Conservation (phyloP, 106 monocot genomes). For the Dactylorhiza incarnata region DNA sequence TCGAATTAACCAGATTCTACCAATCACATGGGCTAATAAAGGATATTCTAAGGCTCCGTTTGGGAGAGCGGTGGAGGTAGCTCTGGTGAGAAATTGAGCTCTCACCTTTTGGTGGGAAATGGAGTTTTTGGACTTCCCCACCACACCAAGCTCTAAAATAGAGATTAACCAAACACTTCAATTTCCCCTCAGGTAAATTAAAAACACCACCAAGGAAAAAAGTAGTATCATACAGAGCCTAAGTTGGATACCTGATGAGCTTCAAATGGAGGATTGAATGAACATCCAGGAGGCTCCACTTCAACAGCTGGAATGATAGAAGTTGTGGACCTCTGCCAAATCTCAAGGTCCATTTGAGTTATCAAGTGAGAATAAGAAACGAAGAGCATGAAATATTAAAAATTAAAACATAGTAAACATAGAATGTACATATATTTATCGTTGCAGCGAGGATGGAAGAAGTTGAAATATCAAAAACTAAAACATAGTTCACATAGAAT, state of each 20-base stretch:
- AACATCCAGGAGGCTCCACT: conserved; percentile 84
- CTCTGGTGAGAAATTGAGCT: too few species aligned
- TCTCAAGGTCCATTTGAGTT: not conserved
- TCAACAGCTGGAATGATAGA: conserved; percentile 85
- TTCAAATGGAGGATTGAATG: conserved; percentile 94
- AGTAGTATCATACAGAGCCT: not conserved
- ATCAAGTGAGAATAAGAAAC: not conserved
- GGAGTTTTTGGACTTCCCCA: too few species aligned
- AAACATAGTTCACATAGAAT: too few species aligned
- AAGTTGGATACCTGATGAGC: conserved; percentile 71
- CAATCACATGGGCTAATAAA: not conserved
- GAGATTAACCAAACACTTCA: too few species aligned
- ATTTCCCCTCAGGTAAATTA: too few species aligned
- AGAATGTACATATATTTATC: too few species aligned
- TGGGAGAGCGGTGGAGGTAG: too few species aligned
- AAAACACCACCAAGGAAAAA: too few species aligned
- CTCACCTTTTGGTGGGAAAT: too few species aligned
- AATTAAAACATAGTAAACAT: not conserved
- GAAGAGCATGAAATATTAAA: not conserved
- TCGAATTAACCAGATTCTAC: not conserved
- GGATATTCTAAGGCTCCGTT: not conserved
- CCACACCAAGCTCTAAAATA: too few species aligned
- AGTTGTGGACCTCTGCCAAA: conserved; percentile 30
- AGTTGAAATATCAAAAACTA: too few species aligned
- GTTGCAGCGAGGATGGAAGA: too few species aligned